Evolutionary conservation across 768 basidiomycete species (phyloP).

Genomic region (Tulasnella sp.): DNA sequence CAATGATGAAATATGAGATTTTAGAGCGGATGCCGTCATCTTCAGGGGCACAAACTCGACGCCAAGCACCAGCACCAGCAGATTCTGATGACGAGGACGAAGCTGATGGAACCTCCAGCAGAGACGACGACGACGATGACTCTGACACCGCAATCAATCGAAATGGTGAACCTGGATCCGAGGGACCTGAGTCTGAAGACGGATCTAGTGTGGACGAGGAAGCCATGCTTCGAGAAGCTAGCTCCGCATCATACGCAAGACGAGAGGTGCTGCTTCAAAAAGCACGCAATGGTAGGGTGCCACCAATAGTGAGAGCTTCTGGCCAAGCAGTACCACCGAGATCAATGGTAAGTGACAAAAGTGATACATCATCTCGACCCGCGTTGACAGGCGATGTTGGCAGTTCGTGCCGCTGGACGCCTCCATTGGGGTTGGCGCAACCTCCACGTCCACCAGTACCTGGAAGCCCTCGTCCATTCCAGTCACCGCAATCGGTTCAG

Average conservation of each 20-base stretch:
- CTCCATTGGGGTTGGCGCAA: not conserved
- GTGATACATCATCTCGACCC: not conserved
- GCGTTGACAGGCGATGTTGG: too few species aligned
- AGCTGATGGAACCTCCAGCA: not conserved
- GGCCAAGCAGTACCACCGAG: not conserved
- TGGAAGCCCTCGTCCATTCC: constrained; percentile 2
- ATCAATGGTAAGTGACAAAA: not conserved
- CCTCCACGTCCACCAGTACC: not conserved
- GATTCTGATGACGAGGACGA: constrained; percentile 13
- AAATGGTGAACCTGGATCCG: not conserved
- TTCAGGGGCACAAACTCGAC: not conserved
- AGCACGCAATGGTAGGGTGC: not conserved
- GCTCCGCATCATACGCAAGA: not conserved
- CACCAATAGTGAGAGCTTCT: not conserved
- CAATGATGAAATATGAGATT: constrained; percentile 6
- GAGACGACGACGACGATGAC: constrained; percentile 1
- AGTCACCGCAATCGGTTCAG: constrained; percentile 5
- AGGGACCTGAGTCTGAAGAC: not conserved
- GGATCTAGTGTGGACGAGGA: not conserved
- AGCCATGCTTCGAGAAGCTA: not conserved
- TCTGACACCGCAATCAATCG: not conserved
- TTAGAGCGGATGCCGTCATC: not conserved
- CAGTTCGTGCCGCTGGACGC: constrained; percentile 11
- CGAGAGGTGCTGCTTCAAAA: not conserved
- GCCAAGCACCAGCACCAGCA: not conserved